A percentile compares a stretch with the other conserved stretches of the same genome.
phyloP scores from a whole-genome alignment of 2,329 filamentous ascomycete species.

The Davidsoniella virescens region DNA sequence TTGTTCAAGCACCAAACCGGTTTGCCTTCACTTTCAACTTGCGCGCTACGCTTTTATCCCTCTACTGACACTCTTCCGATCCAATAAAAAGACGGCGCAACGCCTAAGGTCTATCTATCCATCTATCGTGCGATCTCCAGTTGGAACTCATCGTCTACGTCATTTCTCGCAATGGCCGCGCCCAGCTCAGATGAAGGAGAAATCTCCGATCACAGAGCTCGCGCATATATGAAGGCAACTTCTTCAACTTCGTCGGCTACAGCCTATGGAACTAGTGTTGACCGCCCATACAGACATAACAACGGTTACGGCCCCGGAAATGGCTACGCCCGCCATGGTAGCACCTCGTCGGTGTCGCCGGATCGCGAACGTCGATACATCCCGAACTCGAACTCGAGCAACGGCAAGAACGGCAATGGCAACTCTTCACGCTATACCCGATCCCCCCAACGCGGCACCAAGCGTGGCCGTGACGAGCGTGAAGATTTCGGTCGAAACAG shows the following conservation, averaged over 20 bases:
- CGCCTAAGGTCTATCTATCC: neutral
- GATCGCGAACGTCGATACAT: too few relatives aligned
- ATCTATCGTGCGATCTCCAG: neutral
- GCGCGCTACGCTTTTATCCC: conserved; percentile 1
- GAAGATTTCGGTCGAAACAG: conserved; percentile 37
- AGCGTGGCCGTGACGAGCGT: conserved; percentile 49
- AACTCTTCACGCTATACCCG: conserved; percentile 14
- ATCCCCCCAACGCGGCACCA: conserved; percentile 25
- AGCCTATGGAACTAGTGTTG: conserved; percentile 69
- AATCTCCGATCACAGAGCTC: neutral
- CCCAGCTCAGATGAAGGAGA: neutral
- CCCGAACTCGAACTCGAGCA: conserved; percentile 29
- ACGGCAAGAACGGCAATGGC: conserved; percentile 16
- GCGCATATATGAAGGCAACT: conserved; percentile 58
- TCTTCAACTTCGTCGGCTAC: conserved; percentile 33
- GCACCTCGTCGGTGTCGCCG: conserved; percentile 32
- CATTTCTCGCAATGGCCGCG: neutral
- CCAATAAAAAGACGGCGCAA: neutral
- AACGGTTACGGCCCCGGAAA: neutral
- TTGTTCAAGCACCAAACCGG: conserved; percentile 9
- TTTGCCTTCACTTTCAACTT: conserved; percentile 11
- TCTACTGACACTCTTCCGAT: conserved; percentile 10
- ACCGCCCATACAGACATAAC: conserved; percentile 64
- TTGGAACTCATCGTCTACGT: neutral
- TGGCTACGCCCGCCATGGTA: conserved; percentile 34